Evolutionary conservation across 2,329 filamentous ascomycete genomes (phyloP).

Genomic region (Beauveria brongniartii): DNA sequence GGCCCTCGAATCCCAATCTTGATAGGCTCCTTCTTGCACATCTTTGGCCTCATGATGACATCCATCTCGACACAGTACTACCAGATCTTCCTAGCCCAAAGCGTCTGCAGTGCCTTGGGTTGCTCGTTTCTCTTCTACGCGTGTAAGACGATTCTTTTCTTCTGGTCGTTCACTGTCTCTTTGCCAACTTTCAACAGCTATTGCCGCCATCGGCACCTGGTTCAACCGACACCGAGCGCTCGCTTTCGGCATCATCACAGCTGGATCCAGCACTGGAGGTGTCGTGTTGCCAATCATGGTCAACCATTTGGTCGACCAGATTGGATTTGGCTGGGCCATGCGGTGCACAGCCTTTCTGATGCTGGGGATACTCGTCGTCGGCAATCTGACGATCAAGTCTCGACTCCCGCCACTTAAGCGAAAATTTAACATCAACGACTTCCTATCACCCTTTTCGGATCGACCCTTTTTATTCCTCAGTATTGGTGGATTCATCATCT

Average conservation of each 20-base stretch:
- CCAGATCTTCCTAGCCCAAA: constrained; percentile 9
- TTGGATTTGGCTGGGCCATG: constrained; percentile 39
- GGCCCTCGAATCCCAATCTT: constrained; percentile 18
- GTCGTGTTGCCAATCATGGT: constrained; percentile 34
- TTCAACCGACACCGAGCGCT: constrained; percentile 47
- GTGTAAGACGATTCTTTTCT: background rate
- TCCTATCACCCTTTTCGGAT: constrained; percentile 34
- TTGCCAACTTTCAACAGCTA: background rate
- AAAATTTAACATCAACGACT: constrained; percentile 30
- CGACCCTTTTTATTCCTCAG: constrained; percentile 29
- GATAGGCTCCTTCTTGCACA: constrained; percentile 5
- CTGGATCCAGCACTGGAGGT: constrained; percentile 46
- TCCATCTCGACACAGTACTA: constrained; percentile 9
- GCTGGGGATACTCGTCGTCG: constrained; percentile 27
- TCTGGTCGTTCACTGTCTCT: too few species aligned
- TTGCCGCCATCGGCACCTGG: constrained; percentile 51
- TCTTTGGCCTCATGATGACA: constrained; percentile 4
- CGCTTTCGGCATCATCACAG: constrained; percentile 50
- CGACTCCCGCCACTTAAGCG: constrained; percentile 31
- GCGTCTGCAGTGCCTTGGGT: constrained; percentile 7
- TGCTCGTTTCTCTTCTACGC: constrained; percentile 3
- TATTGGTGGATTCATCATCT: constrained; percentile 10
- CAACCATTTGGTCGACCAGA: constrained; percentile 16
- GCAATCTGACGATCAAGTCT: constrained; percentile 26
- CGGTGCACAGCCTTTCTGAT: constrained; percentile 52